Base-by-base conservation (phyloP, 768 basidiomycete genomes). In the Xerocomellus intermedius region DNA sequence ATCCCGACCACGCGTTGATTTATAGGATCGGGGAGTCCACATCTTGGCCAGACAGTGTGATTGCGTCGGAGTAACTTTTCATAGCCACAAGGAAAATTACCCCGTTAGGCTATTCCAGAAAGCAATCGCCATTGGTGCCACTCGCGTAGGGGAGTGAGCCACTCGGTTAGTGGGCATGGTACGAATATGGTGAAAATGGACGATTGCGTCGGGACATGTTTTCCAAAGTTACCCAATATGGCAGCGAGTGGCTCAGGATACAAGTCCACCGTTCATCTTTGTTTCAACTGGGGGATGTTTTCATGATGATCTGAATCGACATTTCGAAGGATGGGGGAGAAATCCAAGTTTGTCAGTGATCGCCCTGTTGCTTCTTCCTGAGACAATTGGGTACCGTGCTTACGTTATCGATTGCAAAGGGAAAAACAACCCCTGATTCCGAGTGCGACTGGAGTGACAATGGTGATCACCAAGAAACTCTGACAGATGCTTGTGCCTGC, bases 171-270 rank as follows among this genome's bases (percentile, higher is more conserved):
- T 5, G 45, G 12, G n/a, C 17, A 35, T 39, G 6, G 19, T 38
- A 54, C 58, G 24, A 42, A 59, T 42, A 26, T 19, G 44, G 59
- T 21, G 45, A 56, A 56, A 37, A 50, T 54, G 8, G 14, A 36
- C 46, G 69, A 71, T 69, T 69, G 69, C 50, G 38, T 62, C 46
- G 49, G 32, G 8, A 51, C 54, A 66, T 30, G 48, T 55, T 56
- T 56, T 42, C 12, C 7, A 60, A 51, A 61, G 39, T 57, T 58
- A 51, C 56, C 52, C 50, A 49, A 2, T 51, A 48, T 44, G 37
- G 47, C 37, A 44, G 14, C 45, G 42, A 48, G 55, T 62, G 60
- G 51, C 60, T 62, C 60, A 63, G 44, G 0, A 22, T 17, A 37
- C 0, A 30, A 43, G 5, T 36, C 8, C n/a, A 21, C n/a, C 22